These are phyloP conservation scores for Pisolithus albus DNA, from an alignment of 768 basidiomycete species.

Conservation along the genomic window DNA sequence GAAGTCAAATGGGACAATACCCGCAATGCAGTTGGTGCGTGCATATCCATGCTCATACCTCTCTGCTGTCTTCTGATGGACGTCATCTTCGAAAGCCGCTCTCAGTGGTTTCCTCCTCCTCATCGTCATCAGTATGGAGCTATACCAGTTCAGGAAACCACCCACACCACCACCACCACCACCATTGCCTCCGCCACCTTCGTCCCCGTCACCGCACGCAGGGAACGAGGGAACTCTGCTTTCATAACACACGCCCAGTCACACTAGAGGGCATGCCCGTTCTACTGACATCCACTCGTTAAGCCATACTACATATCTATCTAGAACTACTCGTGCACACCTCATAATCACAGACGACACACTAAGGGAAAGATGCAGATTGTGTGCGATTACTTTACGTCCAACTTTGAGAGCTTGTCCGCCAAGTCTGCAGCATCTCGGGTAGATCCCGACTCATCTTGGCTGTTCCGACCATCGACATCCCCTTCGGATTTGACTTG, in stretches of 20 bases:
- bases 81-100: slow-evolving; percentile 37
- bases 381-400: slow-evolving; percentile 37
- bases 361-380: too few species aligned
- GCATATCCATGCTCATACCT: neutral
- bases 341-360: too few species aligned
- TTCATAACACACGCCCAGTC: slow-evolving; percentile 7
- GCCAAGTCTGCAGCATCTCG: slow-evolving; percentile 32
- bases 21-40: slow-evolving; percentile 72
- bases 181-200: neutral
- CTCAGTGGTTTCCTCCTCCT: slow-evolving; percentile 60
- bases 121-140: slow-evolving; percentile 65
- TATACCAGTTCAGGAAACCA: slow-evolving; percentile 39
- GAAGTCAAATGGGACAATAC: slow-evolving; percentile 88
- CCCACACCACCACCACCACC: slow-evolving; percentile 18
- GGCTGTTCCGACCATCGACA: slow-evolving; percentile 13
- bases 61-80: neutral
- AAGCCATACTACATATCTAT: slow-evolving; percentile 10
- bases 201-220: neutral
- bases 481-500: too few species aligned
- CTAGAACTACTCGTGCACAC: neutral
- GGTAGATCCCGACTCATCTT: slow-evolving; percentile 8
- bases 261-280: too few species aligned
- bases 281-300: neutral
- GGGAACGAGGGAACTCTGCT: slow-evolving; percentile 4
- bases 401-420: slow-evolving; percentile 50